These are phyloP conservation scores for Podosphaera fusca DNA, from an alignment of 2,329 filamentous ascomycete genomes.

Conservation along the genomic window DNA sequence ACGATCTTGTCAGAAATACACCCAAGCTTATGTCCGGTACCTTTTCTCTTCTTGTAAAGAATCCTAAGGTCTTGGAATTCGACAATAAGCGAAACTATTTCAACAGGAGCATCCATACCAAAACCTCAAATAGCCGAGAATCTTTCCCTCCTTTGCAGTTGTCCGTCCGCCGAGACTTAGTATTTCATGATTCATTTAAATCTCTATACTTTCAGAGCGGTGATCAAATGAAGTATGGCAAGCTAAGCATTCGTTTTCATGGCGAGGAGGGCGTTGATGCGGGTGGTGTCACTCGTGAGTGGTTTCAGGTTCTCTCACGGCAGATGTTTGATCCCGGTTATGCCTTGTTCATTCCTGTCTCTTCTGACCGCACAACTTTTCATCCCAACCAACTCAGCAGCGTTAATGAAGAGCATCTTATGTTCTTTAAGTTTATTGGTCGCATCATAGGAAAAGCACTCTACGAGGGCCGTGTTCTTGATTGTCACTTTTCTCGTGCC, in stretches of 20 bases:
- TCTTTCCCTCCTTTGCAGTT: constrained; percentile 56
- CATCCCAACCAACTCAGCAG: constrained; percentile 87
- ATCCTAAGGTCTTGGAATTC: constrained; percentile 95
- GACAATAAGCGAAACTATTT: constrained; percentile 99
- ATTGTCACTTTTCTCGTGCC: constrained; percentile 96
- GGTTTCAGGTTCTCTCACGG: constrained; percentile 92
- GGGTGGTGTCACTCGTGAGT: constrained; percentile 90
- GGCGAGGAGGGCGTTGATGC: constrained; percentile 96
- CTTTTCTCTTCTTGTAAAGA: constrained; percentile 87
- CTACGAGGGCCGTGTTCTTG: constrained; percentile 84
- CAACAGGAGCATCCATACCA: constrained; percentile 70
- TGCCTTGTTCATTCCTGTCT: constrained; percentile 85
- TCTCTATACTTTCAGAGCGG: constrained; percentile 92
- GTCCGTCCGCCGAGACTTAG: constrained; percentile 73
- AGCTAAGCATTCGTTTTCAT: constrained; percentile 91
- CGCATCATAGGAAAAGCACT: constrained; percentile 95
- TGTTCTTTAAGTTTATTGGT: constrained; percentile 99
- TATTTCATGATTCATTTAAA: constrained; percentile 96
- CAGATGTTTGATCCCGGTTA: constrained; percentile 99
- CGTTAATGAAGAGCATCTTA: constrained; percentile 83
- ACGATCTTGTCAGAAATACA: constrained; percentile 90
- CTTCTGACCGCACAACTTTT: constrained; percentile 93
- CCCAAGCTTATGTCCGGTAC: constrained; percentile 97
- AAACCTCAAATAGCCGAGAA: constrained; percentile 45
- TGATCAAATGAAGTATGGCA: constrained; percentile 97